Conservation (phyloP, 768 basidiomycete species). For the Cystobasidium onofrii region DNA sequence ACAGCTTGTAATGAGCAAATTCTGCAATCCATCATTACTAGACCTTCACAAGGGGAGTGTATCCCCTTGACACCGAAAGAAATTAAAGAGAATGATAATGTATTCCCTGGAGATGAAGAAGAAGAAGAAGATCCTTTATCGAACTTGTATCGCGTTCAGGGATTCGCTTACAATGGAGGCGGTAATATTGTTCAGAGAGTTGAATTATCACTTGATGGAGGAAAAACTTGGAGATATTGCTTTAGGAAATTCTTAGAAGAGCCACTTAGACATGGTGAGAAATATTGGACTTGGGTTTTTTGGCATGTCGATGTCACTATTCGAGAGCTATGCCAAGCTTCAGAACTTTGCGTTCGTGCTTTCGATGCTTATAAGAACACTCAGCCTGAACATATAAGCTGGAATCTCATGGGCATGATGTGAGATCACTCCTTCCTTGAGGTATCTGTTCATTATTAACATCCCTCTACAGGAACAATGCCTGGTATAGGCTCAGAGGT, state of each 20-base stretch:
- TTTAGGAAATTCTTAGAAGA: background rate
- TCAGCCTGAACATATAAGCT: slow-evolving; percentile 6
- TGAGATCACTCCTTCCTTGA: too few relatives aligned
- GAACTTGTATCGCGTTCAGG: slow-evolving; percentile 2
- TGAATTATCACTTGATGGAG: slow-evolving; percentile 15
- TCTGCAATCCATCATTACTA: slow-evolving; percentile 1
- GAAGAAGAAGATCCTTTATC: background rate
- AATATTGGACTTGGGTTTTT: slow-evolving; percentile 7
- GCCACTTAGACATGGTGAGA: slow-evolving; percentile 10
- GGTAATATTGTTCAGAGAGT: slow-evolving; percentile 7
- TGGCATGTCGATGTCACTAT: slow-evolving; percentile 10
- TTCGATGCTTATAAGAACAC: slow-evolving; percentile 16
- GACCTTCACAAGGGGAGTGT: slow-evolving; percentile 6
- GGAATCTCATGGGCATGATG: background rate
- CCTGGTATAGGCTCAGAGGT: background rate
- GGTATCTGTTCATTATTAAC: too few relatives aligned
- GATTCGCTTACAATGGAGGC: slow-evolving; percentile 8
- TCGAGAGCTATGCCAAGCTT: slow-evolving; percentile 3
- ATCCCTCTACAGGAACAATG: background rate
- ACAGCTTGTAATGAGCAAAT: background rate
- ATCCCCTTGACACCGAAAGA: background rate
- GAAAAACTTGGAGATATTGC: background rate
- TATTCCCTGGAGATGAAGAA: background rate
- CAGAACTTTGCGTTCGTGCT: background rate
- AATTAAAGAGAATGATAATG: background rate